Base-by-base conservation (phyloP, 768 basidiomycete species). In the Pleurotus eryngii region DNA sequence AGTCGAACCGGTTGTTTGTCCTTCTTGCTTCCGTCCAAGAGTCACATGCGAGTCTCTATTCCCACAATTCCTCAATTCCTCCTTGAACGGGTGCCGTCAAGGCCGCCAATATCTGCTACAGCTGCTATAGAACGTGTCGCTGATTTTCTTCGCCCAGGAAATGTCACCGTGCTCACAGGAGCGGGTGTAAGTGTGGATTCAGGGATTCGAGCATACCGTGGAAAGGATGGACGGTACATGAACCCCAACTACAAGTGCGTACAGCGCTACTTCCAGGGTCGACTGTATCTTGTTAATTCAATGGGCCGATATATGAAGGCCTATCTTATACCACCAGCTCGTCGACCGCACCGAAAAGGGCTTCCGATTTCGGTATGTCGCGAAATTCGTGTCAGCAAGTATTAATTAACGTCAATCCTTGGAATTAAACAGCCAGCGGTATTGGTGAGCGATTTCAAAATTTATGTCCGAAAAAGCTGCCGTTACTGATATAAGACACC, bases 121-220 rank as follows among this genome's bases (percentile, higher is more conserved):
- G 81, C 79, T 58, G 89, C 89, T 9, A 70, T 83, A 46, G 76
- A 86, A 27, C 81, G 82, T 53, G 79, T 91, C 55, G 74, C 83
- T 4, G 68, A 76, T 2, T 95, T 95, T 64, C 70, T 96, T 17
- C 72, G 77, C 0, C 72, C 77, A 3, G 92, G 92, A n/a, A 87
- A 84, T 69, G 83, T 84, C 48, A 74, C 87, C 0, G 74, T 94
- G 14, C 68, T 98, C 55, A 95, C 93, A 0, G 95, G 95, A 2
- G 96, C 96, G 0, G 96, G 96, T 5, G 91, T 97, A 61, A 92
- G 90, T 68, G 95, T 98, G 26, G 96, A 98, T 70, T 92, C 90
- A 24, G 96, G 96, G 46, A 96, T 98, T 59, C 79, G 92, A 62
- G 94, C 95, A n/a, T 97, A 98, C 71, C 77, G 95, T 57, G 95